phyloP scores from a whole-genome alignment of 352 stramenopile genomes.

The Pythium brachiatum region DNA sequence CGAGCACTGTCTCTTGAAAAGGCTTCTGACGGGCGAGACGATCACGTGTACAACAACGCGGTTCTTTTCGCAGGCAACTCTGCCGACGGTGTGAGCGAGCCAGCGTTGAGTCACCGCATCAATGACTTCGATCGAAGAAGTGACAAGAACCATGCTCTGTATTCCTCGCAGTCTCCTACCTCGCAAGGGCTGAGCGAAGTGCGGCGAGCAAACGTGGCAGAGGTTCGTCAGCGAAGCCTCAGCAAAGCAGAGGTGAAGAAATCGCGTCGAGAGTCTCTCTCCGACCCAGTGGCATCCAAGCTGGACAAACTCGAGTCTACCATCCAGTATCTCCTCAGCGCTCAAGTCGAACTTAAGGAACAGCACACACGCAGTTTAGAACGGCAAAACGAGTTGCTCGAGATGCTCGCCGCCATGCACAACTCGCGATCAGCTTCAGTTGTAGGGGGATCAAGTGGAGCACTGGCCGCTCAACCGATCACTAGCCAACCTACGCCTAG shows the following conservation, averaged over 20 bases:
- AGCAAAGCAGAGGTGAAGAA: neutral
- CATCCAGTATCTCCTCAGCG: conserved; percentile 33
- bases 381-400: conserved; percentile 37
- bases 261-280: neutral
- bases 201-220: too few species aligned
- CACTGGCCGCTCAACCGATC: neutral
- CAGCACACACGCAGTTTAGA: conserved; percentile 34
- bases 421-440: neutral
- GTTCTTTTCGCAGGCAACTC: neutral
- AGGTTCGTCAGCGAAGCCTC: neutral
- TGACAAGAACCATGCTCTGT: neutral
- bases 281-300: conserved; percentile 24
- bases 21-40: neutral
- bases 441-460: neutral
- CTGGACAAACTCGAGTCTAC: conserved; percentile 51
- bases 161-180: neutral
- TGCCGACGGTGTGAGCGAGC: neutral
- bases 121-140: neutral
- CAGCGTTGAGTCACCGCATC: neutral
- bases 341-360: conserved; percentile 47
- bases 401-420: conserved; percentile 25
- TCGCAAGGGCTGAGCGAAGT: neutral
- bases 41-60: neutral
- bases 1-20: conserved; percentile 52
- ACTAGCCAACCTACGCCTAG: too few species aligned